Conservation (phyloP, 345 rosid species). For the Cardiospermum halicacabum region DNA sequence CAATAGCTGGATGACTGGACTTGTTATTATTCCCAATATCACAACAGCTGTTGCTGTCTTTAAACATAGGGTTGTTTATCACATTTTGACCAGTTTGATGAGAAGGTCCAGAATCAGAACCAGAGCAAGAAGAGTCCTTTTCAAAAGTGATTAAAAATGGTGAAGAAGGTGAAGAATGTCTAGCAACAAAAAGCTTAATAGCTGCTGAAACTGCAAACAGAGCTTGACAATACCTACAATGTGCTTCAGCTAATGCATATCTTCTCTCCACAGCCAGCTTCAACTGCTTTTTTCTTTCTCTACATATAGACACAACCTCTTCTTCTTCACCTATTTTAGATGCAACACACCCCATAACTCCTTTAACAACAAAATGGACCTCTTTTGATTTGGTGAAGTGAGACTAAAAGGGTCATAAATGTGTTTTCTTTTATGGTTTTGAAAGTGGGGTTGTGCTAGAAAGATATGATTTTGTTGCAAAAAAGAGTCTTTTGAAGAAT, state of each 20-base stretch:
- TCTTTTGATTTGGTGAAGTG: too few species aligned
- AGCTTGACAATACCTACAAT: constrained; percentile 61
- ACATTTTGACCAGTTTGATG: constrained; percentile 18
- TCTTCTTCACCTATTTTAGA: constrained; percentile 63
- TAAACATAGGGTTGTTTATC: constrained; percentile 45
- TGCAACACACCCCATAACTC: constrained; percentile 67
- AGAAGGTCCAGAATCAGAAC: constrained; percentile 22
- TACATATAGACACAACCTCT: constrained; percentile 65
- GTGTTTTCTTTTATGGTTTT: constrained; percentile 21
- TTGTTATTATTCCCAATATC: too few species aligned
- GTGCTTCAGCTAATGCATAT: constrained; percentile 58
- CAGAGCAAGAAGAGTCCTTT: constrained; percentile 20
- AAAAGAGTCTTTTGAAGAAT: constrained; percentile 8
- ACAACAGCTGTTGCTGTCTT: too few species aligned
- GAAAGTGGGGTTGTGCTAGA: constrained; percentile 20
- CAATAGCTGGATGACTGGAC: constrained; percentile 39
- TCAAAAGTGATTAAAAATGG: constrained; percentile 55
- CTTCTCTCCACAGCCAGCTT: constrained; percentile 61
- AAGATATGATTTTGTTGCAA: not conserved
- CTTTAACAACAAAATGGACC: not conserved
- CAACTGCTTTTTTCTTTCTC: constrained; percentile 52
- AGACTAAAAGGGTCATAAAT: constrained; percentile 25
- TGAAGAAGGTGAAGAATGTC: constrained; percentile 61
- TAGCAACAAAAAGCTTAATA: constrained; percentile 66
- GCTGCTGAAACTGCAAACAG: constrained; percentile 66